These are phyloP conservation scores for Neofusicoccum ribis DNA, from an alignment of 2,329 filamentous ascomycete species.

Conservation along the genomic window DNA sequence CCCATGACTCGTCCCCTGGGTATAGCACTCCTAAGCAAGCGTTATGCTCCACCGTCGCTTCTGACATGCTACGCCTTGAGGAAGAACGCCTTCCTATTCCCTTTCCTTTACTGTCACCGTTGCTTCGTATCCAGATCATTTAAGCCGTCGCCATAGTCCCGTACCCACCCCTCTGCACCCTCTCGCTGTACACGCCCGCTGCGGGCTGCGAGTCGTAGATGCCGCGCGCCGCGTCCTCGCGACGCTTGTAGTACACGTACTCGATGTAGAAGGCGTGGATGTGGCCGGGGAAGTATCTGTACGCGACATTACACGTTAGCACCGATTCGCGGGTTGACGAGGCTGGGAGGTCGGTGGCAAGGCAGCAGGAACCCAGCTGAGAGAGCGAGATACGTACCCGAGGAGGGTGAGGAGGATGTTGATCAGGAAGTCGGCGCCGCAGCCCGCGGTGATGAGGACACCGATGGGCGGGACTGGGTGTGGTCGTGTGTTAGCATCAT, in stretches of 20 bases:
- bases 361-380: not conserved
- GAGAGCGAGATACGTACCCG: constrained; percentile 31
- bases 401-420: constrained; percentile 50
- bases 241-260: constrained; percentile 79
- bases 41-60: not conserved
- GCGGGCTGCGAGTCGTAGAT: constrained; percentile 56
- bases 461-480: constrained; percentile 49
- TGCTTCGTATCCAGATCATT: too few species aligned
- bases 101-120: not conserved
- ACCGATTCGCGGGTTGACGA: not conserved
- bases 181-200: constrained; percentile 70
- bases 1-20: not conserved
- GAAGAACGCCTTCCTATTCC: not conserved
- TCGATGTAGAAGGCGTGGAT: constrained; percentile 78
- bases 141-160: not conserved
- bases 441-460: constrained; percentile 51
- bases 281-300: constrained; percentile 72
- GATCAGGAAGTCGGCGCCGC: constrained; percentile 50
- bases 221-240: constrained; percentile 62
- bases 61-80: not conserved
- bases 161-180: constrained; percentile 53
- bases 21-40: not conserved
- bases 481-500: not conserved
- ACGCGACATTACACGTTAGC: not conserved
- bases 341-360: not conserved